These are phyloP conservation scores for Fusarium austroafricanum DNA, from an alignment of 2,329 filamentous ascomycete genomes.

Conservation along the genomic window DNA sequence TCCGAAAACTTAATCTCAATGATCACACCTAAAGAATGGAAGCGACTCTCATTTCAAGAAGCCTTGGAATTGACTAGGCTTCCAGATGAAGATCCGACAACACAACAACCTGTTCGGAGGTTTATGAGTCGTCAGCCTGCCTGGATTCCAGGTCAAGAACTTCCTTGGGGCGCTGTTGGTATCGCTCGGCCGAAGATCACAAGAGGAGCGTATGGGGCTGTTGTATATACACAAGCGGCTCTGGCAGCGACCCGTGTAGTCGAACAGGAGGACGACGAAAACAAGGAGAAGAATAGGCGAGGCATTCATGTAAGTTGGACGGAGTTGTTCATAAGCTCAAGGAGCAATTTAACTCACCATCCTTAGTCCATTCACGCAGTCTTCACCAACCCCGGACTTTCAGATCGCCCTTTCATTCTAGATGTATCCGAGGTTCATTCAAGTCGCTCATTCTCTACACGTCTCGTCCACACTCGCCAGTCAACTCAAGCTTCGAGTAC, in stretches of 20 bases:
- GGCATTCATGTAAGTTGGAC: constrained; percentile 54
- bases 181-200: constrained; percentile 21
- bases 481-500: constrained; percentile 55
- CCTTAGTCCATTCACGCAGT: constrained; percentile 66
- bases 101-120: constrained; percentile 24
- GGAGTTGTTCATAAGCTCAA: background rate
- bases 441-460: constrained; percentile 62
- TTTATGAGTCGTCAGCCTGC: constrained; percentile 51
- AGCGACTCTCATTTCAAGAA: constrained; percentile 48
- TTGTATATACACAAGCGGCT: constrained; percentile 54
- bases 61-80: constrained; percentile 46
- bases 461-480: constrained; percentile 62
- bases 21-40: constrained; percentile 28
- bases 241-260: constrained; percentile 52
- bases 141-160: constrained; percentile 49
- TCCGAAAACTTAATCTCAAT: constrained; percentile 6
- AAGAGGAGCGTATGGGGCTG: constrained; percentile 52
- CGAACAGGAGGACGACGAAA: constrained; percentile 47
- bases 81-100: constrained; percentile 17
- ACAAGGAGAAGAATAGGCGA: constrained; percentile 35
- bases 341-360: background rate
- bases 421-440: constrained; percentile 58
- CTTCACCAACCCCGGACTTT: constrained; percentile 61
- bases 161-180: constrained; percentile 46
- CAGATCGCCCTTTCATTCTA: constrained; percentile 66